These are phyloP conservation scores for Agastache rugosa DNA, from an alignment of 257 asterid species.

Conservation along the genomic window DNA sequence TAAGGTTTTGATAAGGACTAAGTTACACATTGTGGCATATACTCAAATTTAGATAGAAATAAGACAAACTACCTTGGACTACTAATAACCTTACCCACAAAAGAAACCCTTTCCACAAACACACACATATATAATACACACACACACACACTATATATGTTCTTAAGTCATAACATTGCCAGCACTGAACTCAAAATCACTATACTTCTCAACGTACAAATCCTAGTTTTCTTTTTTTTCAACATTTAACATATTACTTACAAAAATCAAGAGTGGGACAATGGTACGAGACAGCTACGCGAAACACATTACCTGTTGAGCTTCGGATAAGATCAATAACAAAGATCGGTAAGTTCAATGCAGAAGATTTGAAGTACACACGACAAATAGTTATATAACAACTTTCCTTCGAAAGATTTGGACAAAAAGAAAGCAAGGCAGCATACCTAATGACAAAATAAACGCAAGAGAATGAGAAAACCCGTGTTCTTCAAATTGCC, in stretches of 20 bases:
- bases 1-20: not conserved
- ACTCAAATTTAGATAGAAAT: constrained; percentile 1
- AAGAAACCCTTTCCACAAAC: not conserved
- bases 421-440: not conserved
- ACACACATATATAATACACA: constrained; percentile 16
- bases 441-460: not conserved
- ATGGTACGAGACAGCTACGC: not conserved
- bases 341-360: constrained; percentile 4
- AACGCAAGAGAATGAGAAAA: not conserved
- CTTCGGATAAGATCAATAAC: constrained; percentile 8
- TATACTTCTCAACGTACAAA: not conserved
- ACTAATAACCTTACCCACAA: constrained; percentile 6
- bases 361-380: not conserved
- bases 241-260: not conserved
- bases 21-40: constrained; percentile 18
- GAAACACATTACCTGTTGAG: not conserved
- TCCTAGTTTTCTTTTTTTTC: not conserved
- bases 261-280: constrained; percentile 6
- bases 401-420: not conserved
- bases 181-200: not conserved
- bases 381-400: not conserved
- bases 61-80: constrained; percentile 33
- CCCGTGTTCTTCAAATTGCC: not conserved
- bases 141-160: not conserved
- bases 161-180: not conserved